Base-by-base conservation (phyloP, 768 basidiomycete species). In the Lyophyllum semitale region DNA sequence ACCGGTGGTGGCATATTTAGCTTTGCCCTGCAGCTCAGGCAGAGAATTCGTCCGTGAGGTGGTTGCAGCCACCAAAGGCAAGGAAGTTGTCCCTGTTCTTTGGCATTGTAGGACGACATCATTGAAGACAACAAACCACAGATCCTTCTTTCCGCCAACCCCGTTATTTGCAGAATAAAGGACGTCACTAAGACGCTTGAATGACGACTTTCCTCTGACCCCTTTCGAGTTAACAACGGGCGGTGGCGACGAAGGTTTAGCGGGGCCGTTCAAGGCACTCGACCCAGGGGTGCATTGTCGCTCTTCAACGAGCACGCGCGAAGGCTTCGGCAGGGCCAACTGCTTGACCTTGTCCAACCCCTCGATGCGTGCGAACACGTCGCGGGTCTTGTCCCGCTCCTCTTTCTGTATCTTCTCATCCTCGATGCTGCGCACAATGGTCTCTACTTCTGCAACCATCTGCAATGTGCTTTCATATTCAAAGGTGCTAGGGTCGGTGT, bases 341-440 rank as follows among this genome's bases (percentile, higher is more conserved):
- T 95, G 94, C 69, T 88, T 88, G 68, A 93, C 94, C 68, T 91
- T 93, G 69, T 98, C 95, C 46, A 99, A 73, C 2, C 96, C 96
- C 55, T 99, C 97, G 27, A 99, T 98, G 8, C 97, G 86, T 4
- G 95, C 97, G 62, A 97, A 91, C 2, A 93, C 89, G 69, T 99
- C 96, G 13, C 96, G 80, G 3, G 95, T 97, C 76, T 89, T 91
- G 72, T 97, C 93, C 29, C 96, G 85, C 68, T 96, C 94, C 67
- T 98, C 96, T 71, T 93, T 93, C 68, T 91, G 89, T 52, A 94
- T 91, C 78, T 98, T 98, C 77, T 99, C 95, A 64, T 98, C 96
- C 70, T 99, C 96, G 53, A 99, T 98, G 58, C 91, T 92, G 42
- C 96, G 83, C 45, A 99, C 96, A 63, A 98, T 96, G 18, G 82